Evolutionary conservation across 1,139 yeast species (phyloP), one percentile per base, ranked within the genome.

Genomic region (Candida glucosophila): DNA sequence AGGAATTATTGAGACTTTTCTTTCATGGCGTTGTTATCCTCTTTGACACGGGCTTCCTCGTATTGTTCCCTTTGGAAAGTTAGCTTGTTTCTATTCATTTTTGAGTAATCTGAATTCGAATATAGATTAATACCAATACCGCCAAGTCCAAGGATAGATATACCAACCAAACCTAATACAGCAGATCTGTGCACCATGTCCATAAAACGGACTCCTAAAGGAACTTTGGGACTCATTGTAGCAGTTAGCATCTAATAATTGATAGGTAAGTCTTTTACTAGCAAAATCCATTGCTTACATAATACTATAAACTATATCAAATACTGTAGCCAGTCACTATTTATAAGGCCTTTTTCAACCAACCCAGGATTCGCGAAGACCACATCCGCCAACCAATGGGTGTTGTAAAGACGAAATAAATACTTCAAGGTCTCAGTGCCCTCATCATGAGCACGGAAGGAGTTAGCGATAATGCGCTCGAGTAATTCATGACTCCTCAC

Each of bases 151-250:
- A 59, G 53, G 26, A 58, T 55, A 39, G 62, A 57, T 38, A 63
- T 54, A 10, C 95, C 95, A 22, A 82, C 76, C 23, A 83, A 63
- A 4, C 85, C 72, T 22, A 83, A 57, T 16, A 85, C 94, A 0
- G 92, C 74, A 32, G 81, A 53, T 60, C 95, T 81, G 55, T 85
- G 96, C 19, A 75, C 70, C 26, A 80, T 74, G 53, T 85, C 96
- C 10, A 93, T 79, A 9, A 74, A 75, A 47, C 70, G 65, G 19
- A 62, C 71, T 28, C 55, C 46, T 25, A 58, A 49, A 27, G 70
- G 71, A 34, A 62, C 60, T 44, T 49, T 23, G 9, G 17, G 19
- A 17, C 15, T 21, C 21, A 17, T n/a, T n/a, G n/a, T n/a, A n/a
- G n/a, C n/a, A n/a, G n/a, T n/a, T n/a, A n/a, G n/a, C n/a, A n/a